phyloP scores from a whole-genome alignment of 2,329 filamentous ascomycete genomes.

The Monilinia polystroma region DNA sequence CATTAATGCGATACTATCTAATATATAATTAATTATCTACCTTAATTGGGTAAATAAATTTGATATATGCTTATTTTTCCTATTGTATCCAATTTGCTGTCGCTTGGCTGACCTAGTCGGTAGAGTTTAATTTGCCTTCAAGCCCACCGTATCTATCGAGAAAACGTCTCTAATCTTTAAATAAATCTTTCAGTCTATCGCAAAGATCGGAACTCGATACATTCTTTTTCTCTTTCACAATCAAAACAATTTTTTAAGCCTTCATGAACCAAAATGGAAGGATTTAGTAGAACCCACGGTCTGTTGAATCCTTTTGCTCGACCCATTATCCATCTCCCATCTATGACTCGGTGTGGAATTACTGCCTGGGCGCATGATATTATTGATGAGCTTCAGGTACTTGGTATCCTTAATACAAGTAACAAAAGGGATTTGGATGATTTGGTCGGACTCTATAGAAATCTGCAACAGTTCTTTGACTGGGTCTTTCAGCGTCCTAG shows the following conservation, averaged over 20 bases:
- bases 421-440: not conserved
- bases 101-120: no score
- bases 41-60: no score
- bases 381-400: not conserved
- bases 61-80: no score
- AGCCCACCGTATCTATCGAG: no score
- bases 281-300: not conserved
- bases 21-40: no score
- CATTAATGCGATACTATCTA: no score
- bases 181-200: not conserved
- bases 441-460: not conserved
- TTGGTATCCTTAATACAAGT: not conserved
- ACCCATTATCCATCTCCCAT: not conserved
- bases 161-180: no score
- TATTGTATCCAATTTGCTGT: no score
- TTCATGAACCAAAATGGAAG: not conserved
- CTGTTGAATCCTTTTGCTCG: conserved; percentile 2
- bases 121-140: not conserved
- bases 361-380: conserved; percentile 10
- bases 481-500: conserved; percentile 4
- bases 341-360: conserved; percentile 4
- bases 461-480: not conserved
- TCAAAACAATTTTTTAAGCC: not conserved
- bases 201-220: not conserved
- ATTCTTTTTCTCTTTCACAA: not conserved